These are phyloP conservation scores for Pseudogymnoascus sp. DNA, from an alignment of 2,329 filamentous ascomycete species.

Conservation along the genomic window DNA sequence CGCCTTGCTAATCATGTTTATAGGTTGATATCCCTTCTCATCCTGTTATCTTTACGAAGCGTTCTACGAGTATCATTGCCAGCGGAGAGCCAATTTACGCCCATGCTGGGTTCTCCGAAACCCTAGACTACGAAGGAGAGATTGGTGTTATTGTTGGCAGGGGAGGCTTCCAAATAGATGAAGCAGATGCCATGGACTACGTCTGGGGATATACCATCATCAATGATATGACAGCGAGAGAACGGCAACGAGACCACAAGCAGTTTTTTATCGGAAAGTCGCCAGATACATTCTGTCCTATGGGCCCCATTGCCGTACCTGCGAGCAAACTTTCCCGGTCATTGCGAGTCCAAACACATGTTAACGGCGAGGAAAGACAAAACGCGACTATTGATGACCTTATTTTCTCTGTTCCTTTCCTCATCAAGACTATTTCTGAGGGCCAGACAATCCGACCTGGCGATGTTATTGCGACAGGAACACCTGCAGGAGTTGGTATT, in stretches of 20 bases:
- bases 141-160: conserved; percentile 46
- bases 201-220: conserved; percentile 39
- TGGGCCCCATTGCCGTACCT: conserved; percentile 46
- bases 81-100: conserved; percentile 31
- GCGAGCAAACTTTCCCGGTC: conserved; percentile 35
- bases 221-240: conserved; percentile 48
- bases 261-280: conserved; percentile 54
- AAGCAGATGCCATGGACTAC: conserved; percentile 19
- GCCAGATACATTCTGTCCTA: conserved; percentile 47
- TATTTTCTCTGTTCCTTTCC: conserved; percentile 40
- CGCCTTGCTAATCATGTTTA: conserved; percentile 32
- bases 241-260: conserved; percentile 50
- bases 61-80: conserved; percentile 34
- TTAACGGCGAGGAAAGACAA: conserved; percentile 45
- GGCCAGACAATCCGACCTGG: conserved; percentile 44
- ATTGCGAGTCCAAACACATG: conserved; percentile 33
- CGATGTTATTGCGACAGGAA: conserved; percentile 43
- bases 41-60: conserved; percentile 50
- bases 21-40: conserved; percentile 43
- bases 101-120: conserved; percentile 41
- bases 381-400: conserved; percentile 40
- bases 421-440: conserved; percentile 40
- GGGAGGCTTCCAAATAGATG: conserved; percentile 35
- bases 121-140: conserved; percentile 43
- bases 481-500: conserved; percentile 41